Evolutionary conservation across 2,329 filamentous ascomycete species (phyloP).

Genomic region (Claviceps sorghi): DNA sequence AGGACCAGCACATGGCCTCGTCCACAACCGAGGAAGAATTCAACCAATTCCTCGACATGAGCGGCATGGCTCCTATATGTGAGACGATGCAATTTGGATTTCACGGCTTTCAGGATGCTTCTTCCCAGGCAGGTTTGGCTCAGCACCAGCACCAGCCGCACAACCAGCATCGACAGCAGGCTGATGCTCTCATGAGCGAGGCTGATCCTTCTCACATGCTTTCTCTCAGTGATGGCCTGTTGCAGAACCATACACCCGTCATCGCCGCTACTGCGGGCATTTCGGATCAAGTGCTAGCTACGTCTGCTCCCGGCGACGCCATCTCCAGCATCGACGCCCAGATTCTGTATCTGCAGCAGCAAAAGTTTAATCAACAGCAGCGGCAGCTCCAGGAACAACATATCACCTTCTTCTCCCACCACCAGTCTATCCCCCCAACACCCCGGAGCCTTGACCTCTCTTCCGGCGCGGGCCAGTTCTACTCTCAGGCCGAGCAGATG

Average conservation of each 20-base stretch:
- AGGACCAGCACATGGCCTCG: constrained; percentile 39
- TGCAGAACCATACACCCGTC: constrained; percentile 30
- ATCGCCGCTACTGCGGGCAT: constrained; percentile 34
- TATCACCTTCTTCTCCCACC: constrained; percentile 38
- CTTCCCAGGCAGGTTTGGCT: constrained; percentile 19
- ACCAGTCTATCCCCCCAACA: constrained; percentile 58
- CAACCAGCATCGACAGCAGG: constrained; percentile 10
- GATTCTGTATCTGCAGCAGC: constrained; percentile 50
- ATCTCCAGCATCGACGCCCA: constrained; percentile 49
- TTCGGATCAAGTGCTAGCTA: constrained; percentile 29
- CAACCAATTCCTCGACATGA: constrained; percentile 49
- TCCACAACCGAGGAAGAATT: constrained; percentile 42
- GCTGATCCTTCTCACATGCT: constrained; percentile 17
- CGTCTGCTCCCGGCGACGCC: constrained; percentile 29
- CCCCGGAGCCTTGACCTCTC: constrained; percentile 70
- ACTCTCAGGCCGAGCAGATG: constrained; percentile 39
- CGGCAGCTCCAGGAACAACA: constrained; percentile 44
- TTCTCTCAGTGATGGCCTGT: constrained; percentile 18
- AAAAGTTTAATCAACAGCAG: constrained; percentile 46
- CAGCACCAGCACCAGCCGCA: constrained; percentile 13
- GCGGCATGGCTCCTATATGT: constrained; percentile 35
- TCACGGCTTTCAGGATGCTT: constrained; percentile 33
- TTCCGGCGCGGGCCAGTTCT: constrained; percentile 41
- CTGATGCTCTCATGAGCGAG: constrained; percentile 23
- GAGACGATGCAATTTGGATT: constrained; percentile 48